These are phyloP conservation scores for Chaetomiaceae sp. DNA, from an alignment of 2,329 filamentous ascomycete genomes.

Conservation along the genomic window DNA sequence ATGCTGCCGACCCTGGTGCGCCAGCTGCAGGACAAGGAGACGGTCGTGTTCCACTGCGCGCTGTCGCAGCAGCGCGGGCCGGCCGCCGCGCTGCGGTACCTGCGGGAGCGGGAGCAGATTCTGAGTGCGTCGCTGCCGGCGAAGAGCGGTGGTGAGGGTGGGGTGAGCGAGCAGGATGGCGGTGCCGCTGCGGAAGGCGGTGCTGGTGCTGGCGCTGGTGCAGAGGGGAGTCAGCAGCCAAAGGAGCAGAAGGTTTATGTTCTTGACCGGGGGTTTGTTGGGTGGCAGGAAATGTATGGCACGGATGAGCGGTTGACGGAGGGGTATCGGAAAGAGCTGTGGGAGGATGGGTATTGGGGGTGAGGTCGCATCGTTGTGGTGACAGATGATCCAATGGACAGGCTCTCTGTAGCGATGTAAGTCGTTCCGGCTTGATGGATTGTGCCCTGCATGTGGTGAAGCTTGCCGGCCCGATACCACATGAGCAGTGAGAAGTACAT, in stretches of 20 bases:
- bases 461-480: no score
- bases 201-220: constrained; percentile 6
- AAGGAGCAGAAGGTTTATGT: constrained; percentile 67
- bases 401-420: neutral
- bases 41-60: constrained; percentile 90
- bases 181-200: constrained; percentile 20
- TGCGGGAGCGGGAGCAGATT: constrained; percentile 59
- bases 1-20: constrained; percentile 77
- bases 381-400: no score
- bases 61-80: constrained; percentile 88
- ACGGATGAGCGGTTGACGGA: constrained; percentile 75
- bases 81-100: constrained; percentile 71
- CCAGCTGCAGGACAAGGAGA: constrained; percentile 67
- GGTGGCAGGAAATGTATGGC: constrained; percentile 84
- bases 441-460: no score
- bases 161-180: constrained; percentile 21
- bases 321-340: constrained; percentile 76
- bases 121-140: constrained; percentile 18
- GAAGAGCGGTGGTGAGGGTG: constrained; percentile 20
- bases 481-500: no score
- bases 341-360: constrained; percentile 53
- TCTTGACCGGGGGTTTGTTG: constrained; percentile 74
- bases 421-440: no score
- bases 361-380: neutral
- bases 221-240: constrained; percentile 21